Conservation (phyloP, 129 eudicot genomes). For the Lactuca saligna region DNA sequence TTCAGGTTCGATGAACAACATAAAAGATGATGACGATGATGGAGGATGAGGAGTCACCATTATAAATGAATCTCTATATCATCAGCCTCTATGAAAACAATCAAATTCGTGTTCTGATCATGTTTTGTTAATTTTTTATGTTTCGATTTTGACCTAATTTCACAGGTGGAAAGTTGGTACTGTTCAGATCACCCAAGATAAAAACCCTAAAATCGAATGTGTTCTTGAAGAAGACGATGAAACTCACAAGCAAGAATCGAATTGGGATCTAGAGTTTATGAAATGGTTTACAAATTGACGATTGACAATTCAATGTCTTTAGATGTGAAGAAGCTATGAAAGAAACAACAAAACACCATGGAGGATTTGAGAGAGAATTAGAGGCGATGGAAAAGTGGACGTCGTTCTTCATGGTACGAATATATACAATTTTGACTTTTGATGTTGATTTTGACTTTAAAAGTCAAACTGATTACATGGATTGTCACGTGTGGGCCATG, state of each 20-base stretch:
- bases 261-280: slow-evolving; percentile 81
- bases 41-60: slow-evolving; percentile 19
- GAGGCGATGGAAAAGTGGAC: too few relatives aligned
- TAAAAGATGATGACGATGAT: slow-evolving; percentile 21
- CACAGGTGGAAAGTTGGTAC: slow-evolving; percentile 80
- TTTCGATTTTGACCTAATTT: not conserved
- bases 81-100: not conserved
- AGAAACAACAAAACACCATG: slow-evolving; percentile 46
- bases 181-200: slow-evolving; percentile 56
- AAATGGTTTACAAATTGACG: slow-evolving; percentile 67
- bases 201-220: too few relatives aligned
- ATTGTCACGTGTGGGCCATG: too few relatives aligned
- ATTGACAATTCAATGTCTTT: slow-evolving; percentile 50
- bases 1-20: slow-evolving; percentile 24
- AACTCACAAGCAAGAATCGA: slow-evolving; percentile 35
- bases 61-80: not conserved
- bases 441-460: slow-evolving; percentile 4
- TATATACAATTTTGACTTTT: not conserved
- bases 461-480: slow-evolving; percentile 3
- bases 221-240: too few relatives aligned
- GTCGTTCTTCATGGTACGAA: too few relatives aligned
- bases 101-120: not conserved
- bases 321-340: slow-evolving; percentile 77
- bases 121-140: not conserved
- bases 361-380: too few relatives aligned